Evolutionary conservation across 192 early-diverging fungal genomes (phyloP).

Genomic region (Dissophora globulifera): DNA sequence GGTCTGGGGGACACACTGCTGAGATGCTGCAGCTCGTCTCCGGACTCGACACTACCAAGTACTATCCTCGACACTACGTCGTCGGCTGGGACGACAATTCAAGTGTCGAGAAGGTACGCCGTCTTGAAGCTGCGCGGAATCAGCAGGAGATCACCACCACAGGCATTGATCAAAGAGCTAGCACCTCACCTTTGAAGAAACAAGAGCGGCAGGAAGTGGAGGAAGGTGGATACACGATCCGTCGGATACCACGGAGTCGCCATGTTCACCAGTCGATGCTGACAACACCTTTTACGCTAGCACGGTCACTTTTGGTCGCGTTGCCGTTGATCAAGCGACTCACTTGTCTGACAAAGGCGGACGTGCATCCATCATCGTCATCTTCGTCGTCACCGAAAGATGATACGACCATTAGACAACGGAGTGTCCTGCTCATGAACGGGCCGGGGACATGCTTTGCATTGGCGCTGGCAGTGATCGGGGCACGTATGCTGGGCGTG

Average conservation of each 20-base stretch:
- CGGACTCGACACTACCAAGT: constrained; percentile 65
- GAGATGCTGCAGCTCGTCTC: constrained; percentile 87
- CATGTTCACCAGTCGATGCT: constrained; percentile 77
- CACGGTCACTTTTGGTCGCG: constrained; percentile 58
- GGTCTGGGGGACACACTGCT: constrained; percentile 87
- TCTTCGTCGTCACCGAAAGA: background rate
- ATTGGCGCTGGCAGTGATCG: constrained; percentile 42
- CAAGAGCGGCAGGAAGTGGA: background rate
- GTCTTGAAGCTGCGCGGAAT: constrained; percentile 54
- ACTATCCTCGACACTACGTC: constrained; percentile 76
- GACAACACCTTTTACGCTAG: constrained; percentile 61
- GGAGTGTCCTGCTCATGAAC: constrained; percentile 41
- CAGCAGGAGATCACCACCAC: constrained; percentile 11
- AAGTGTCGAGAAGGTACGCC: constrained; percentile 64
- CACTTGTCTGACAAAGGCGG: constrained; percentile 16
- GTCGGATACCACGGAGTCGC: constrained; percentile 76
- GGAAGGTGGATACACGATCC: constrained; percentile 49
- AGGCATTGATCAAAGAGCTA: too few relatives aligned
- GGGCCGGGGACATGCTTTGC: constrained; percentile 49
- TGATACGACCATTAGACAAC: background rate
- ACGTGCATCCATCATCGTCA: background rate
- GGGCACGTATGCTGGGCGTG: constrained; percentile 25
- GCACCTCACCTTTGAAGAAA: background rate
- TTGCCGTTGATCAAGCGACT: constrained; percentile 36
- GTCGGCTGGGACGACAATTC: constrained; percentile 74